Evolutionary conservation across 352 stramenopile genomes (phyloP).

Genomic region (Globisporangium okanoganense): DNA sequence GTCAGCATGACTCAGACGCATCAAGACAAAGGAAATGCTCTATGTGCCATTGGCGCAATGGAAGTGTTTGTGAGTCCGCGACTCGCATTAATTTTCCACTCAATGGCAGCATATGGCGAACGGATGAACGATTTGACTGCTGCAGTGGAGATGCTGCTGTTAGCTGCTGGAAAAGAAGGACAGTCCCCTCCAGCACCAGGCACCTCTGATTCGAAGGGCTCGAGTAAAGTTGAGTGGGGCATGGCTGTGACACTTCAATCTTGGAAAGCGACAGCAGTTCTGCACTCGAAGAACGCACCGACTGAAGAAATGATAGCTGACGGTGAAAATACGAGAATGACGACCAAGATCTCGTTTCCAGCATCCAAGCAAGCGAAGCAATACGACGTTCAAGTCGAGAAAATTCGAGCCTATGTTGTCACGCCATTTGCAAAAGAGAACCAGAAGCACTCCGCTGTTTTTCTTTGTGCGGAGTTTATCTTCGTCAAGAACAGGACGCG

Average conservation of each 20-base stretch:
- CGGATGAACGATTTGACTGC: background rate
- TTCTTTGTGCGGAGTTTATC: conserved; percentile 10
- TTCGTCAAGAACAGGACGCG: conserved; percentile 1
- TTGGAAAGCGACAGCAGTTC: conserved; percentile 8
- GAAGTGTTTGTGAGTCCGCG: conserved; percentile 7
- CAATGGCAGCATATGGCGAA: conserved; percentile 3
- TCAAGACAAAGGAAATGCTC: background rate
- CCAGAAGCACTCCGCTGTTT: conserved; percentile 9
- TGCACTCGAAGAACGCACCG: background rate
- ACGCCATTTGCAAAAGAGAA: background rate
- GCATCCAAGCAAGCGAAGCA: background rate
- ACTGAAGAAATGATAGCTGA: conserved; percentile 12
- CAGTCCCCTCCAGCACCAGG: background rate
- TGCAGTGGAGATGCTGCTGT: background rate
- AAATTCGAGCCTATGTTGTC: conserved; percentile 5
- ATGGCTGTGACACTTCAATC: background rate
- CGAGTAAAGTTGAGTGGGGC: conserved; percentile 5
- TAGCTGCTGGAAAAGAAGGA: background rate
- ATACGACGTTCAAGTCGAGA: conserved; percentile 6
- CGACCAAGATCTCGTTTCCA: background rate
- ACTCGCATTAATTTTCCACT: conserved; percentile 9
- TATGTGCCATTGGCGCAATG: background rate
- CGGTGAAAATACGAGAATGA: conserved; percentile 4
- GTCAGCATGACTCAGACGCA: conserved; percentile 8
- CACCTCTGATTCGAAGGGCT: background rate